Conservation (phyloP, 345 rosid genomes). For the Eutrema japonicum region DNA sequence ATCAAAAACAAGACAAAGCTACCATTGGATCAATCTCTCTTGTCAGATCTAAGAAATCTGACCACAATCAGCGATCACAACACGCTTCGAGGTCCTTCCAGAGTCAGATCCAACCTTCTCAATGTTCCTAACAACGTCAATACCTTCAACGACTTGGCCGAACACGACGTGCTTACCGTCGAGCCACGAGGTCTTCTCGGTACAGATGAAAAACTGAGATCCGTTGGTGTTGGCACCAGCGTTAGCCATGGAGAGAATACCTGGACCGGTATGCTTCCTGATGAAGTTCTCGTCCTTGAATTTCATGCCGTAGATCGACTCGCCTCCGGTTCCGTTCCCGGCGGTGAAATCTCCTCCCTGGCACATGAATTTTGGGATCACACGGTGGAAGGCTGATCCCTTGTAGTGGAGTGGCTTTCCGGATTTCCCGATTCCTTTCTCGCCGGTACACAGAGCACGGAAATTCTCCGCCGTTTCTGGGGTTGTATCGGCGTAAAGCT, state of each 20-base stretch:
- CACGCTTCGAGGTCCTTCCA: conserved; percentile 54
- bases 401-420: conserved; percentile 77
- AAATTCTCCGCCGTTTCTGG: conserved; percentile 66
- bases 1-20: conserved; percentile 27
- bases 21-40: conserved; percentile 31
- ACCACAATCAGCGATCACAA: conserved; percentile 57
- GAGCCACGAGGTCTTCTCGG: conserved; percentile 59
- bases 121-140: conserved; percentile 52
- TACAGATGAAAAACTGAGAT: conserved; percentile 68
- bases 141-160: conserved; percentile 60
- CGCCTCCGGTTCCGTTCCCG: conserved; percentile 72
- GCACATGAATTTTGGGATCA: conserved; percentile 75
- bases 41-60: conserved; percentile 48
- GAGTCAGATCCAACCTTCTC: conserved; percentile 64
- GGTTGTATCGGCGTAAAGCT: conserved; percentile 53
- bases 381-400: conserved; percentile 66
- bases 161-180: conserved; percentile 78
- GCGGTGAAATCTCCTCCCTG: conserved; percentile 75
- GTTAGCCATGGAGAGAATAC: conserved; percentile 74
- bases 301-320: conserved; percentile 67
- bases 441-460: conserved; percentile 74
- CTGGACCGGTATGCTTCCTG: conserved; percentile 64
- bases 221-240: conserved; percentile 62
- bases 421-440: conserved; percentile 50
- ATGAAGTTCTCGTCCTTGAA: conserved; percentile 69